Evolutionary conservation across 352 stramenopile species (phyloP).

Genomic region (Aphanomyces astaci): DNA sequence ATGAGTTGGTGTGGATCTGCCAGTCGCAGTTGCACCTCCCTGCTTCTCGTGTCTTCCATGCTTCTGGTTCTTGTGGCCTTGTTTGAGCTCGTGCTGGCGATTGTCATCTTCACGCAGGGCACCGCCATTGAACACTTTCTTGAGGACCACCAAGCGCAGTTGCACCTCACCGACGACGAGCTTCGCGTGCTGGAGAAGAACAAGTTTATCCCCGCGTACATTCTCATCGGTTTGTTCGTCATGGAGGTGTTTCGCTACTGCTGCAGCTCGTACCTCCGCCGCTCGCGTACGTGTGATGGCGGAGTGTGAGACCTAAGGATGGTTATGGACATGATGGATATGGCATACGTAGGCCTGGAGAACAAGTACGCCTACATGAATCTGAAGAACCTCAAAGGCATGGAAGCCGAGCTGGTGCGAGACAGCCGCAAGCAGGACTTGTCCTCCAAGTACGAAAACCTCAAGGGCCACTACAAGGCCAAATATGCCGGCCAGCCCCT

Average conservation of each 20-base stretch:
- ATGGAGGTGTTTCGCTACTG: constrained; percentile 68
- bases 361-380: constrained; percentile 53
- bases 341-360: background rate
- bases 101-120: constrained; percentile 64
- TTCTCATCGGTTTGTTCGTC: constrained; percentile 46
- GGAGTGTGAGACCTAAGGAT: too few species aligned
- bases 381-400: constrained; percentile 44
- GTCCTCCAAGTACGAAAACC: constrained; percentile 55
- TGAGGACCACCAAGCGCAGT: constrained; percentile 48
- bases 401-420: constrained; percentile 60
- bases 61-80: constrained; percentile 55
- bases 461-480: constrained; percentile 69
- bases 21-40: constrained; percentile 36
- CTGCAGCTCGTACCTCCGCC: constrained; percentile 50
- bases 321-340: background rate
- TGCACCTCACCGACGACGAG: constrained; percentile 60
- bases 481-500: constrained; percentile 40
- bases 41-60: constrained; percentile 50
- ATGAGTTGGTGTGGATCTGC: constrained; percentile 65
- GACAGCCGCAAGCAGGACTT: constrained; percentile 69
- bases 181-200: constrained; percentile 43
- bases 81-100: constrained; percentile 46
- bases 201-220: constrained; percentile 62
- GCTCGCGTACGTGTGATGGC: constrained; percentile 32
- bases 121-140: constrained; percentile 51